Evolutionary conservation across 1,284 basidiomycete genomes (phyloP), one percentile per base, ranked within the genome.

Genomic region (Leucoagaricus sp.): DNA sequence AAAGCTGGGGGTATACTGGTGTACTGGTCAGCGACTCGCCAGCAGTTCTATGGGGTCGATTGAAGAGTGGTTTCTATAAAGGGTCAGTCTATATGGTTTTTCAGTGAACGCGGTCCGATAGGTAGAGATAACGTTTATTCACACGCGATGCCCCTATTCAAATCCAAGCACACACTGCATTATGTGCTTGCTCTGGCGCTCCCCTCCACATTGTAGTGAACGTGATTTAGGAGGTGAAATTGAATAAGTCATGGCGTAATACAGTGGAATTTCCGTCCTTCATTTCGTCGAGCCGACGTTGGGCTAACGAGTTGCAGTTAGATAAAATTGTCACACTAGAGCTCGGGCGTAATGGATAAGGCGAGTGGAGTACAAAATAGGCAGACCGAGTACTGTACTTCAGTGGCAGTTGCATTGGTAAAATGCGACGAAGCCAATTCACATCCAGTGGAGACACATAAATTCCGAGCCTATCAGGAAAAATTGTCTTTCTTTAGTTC

Each of bases 111-210:
- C 25, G 25, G 23, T 46, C 42, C 31, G 31, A 53, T 53, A 46
- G 31, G 31, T 44, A 47, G 25, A 54, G 53, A 54, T 54, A 54
- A 53, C 36, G 34, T 25, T 28, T 12, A 25, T 26, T 26, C 31
- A 44, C 50, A 52, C 50, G 50, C 41, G 50, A 29, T 15, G 26
- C 13, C n/a, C 12, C 25, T 2, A 25, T 46, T 26, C 13, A 29
- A 12, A 10, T 15, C 5, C 15, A 7, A 3, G 8, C 23, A 21
- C 19, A 13, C 19, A 21, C 21, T 3, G 15, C 19, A 36, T 17
- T 41, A 41, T 13, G 13, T 21, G 9, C 41, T 42, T 12, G 12
- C 4, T 23, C 17, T 12, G 17, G 41, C n/a, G 15, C 41, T 10
- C 9, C 17, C 41, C n/a, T 42, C 19, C 41, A 3, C 7, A n/a